Evolutionary conservation across 1,139 yeast species (phyloP).

Genomic region (Protomyces pachydermus): DNA sequence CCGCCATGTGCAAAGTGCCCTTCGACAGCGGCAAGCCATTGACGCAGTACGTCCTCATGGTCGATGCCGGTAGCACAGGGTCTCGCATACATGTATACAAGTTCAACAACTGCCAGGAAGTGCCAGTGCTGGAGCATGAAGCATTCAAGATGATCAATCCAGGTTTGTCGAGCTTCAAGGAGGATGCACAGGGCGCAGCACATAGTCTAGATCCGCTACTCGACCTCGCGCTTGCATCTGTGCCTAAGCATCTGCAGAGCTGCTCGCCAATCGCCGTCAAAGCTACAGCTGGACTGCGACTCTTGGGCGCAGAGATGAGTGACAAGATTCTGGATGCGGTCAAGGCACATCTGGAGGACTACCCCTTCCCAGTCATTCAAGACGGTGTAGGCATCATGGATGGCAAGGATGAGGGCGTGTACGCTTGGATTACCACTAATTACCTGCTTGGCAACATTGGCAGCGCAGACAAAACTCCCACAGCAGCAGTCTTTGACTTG

Average conservation of each 20-base stretch:
- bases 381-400: slow-evolving; percentile 90
- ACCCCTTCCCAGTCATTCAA: slow-evolving; percentile 87
- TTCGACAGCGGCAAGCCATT: slow-evolving; percentile 32
- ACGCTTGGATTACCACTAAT: slow-evolving; percentile 96
- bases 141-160: slow-evolving; percentile 81
- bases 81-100: slow-evolving; percentile 91
- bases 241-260: slow-evolving; percentile 64
- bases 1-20: slow-evolving; percentile 28
- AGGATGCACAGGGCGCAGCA: slow-evolving; percentile 78
- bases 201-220: slow-evolving; percentile 75
- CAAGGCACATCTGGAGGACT: slow-evolving; percentile 63
- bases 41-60: slow-evolving; percentile 68
- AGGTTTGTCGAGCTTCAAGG: slow-evolving; percentile 69
- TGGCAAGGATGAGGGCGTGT: slow-evolving; percentile 97
- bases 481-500: slow-evolving; percentile 94
- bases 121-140: slow-evolving; percentile 75
- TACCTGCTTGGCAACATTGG: slow-evolving; percentile 91
- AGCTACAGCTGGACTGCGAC: slow-evolving; percentile 95
- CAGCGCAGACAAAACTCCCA: slow-evolving; percentile 51
- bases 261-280: slow-evolving; percentile 94
- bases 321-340: slow-evolving; percentile 69
- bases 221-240: slow-evolving; percentile 62
- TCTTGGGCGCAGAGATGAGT: slow-evolving; percentile 72
- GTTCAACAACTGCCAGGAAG: slow-evolving; percentile 76
- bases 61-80: slow-evolving; percentile 97